phyloP scores from a whole-genome alignment of 1,284 basidiomycete genomes.

The Hypsizygus ulmarius region DNA sequence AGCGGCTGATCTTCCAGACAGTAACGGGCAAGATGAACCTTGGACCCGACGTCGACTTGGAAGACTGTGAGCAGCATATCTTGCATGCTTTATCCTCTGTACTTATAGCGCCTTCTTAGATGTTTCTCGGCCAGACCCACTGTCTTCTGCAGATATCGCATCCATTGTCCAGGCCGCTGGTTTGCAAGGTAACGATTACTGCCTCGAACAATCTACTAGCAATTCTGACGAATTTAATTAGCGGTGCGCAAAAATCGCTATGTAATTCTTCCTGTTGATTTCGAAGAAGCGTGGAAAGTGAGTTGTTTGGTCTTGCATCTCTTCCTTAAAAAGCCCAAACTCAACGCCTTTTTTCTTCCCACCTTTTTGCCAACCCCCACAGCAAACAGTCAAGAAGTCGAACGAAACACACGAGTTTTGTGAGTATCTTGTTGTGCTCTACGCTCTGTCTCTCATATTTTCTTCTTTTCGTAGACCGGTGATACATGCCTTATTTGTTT shows the following conservation, averaged over 20 bases:
- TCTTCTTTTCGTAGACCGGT: slow-evolving; percentile 44
- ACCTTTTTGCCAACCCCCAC: slow-evolving; percentile 29
- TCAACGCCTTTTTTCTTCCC: slow-evolving; percentile 33
- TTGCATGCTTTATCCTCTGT: slow-evolving; percentile 3
- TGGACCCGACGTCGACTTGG: slow-evolving; percentile 95
- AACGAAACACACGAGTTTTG: slow-evolving; percentile 97
- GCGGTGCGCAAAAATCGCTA: slow-evolving; percentile 98
- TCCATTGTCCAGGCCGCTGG: slow-evolving; percentile 97
- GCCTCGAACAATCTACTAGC: slow-evolving; percentile 9
- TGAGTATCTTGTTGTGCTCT: slow-evolving; percentile 43
- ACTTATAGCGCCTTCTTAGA: slow-evolving; percentile 46
- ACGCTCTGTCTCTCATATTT: neutral
- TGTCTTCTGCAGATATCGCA: slow-evolving; percentile 95
- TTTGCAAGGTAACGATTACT: slow-evolving; percentile 72
- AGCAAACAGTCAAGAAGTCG: slow-evolving; percentile 91
- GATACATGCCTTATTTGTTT: slow-evolving; percentile 27
- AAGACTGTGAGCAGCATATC: slow-evolving; percentile 75
- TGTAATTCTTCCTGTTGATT: slow-evolving; percentile 95
- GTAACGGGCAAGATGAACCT: slow-evolving; percentile 98
- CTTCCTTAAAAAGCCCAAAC: slow-evolving; percentile 23
- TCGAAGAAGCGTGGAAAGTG: slow-evolving; percentile 99
- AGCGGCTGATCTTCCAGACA: slow-evolving; percentile 98
- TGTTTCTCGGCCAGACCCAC: slow-evolving; percentile 93
- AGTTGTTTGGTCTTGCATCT: slow-evolving; percentile 47
- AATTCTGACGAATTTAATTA: slow-evolving; percentile 30